These are phyloP conservation scores for Blastosporella zonata DNA, from an alignment of 1,284 basidiomycete genomes.

Conservation along the genomic window DNA sequence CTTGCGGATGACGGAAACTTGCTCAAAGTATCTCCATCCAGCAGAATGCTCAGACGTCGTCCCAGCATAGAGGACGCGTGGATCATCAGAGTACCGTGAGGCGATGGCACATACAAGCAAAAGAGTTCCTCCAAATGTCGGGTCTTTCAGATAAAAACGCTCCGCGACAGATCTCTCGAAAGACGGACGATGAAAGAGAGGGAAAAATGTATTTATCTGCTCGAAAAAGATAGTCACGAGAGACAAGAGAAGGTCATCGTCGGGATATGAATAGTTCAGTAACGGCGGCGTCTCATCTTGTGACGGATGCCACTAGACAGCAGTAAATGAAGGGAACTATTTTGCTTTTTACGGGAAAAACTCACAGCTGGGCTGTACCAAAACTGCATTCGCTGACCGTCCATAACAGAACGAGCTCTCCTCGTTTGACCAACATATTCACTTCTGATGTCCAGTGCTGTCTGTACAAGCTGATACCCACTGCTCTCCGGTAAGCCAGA, in stretches of 20 bases:
- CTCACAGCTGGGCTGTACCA: constrained; percentile 33
- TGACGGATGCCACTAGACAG: constrained; percentile 17
- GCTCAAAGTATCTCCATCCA: constrained; percentile 75
- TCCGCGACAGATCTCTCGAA: constrained; percentile 65
- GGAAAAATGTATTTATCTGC: constrained; percentile 57
- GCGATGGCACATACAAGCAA: constrained; percentile 77
- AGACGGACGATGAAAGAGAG: constrained; percentile 76
- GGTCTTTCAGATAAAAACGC: constrained; percentile 55
- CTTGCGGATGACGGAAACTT: constrained; percentile 57
- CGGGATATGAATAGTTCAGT: constrained; percentile 47
- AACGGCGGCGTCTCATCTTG: constrained; percentile 10
- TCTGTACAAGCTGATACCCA: constrained; percentile 39
- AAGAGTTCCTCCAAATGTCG: constrained; percentile 65
- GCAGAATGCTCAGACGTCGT: constrained; percentile 52
- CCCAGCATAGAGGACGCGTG: constrained; percentile 54
- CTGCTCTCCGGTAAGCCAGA: constrained; percentile 19
- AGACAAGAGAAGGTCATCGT: constrained; percentile 53
- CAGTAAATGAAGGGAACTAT: background rate
- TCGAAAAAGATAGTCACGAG: constrained; percentile 74
- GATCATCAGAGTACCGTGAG: constrained; percentile 66
- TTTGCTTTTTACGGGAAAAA: background rate
- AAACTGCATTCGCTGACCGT: constrained; percentile 26
- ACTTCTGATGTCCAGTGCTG: constrained; percentile 36
- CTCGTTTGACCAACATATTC: constrained; percentile 31
- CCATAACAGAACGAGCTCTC: constrained; percentile 14